These are phyloP conservation scores for Xenosphaeropsis pyriputrescens DNA, from an alignment of 2,329 filamentous ascomycete genomes.

Conservation along the genomic window DNA sequence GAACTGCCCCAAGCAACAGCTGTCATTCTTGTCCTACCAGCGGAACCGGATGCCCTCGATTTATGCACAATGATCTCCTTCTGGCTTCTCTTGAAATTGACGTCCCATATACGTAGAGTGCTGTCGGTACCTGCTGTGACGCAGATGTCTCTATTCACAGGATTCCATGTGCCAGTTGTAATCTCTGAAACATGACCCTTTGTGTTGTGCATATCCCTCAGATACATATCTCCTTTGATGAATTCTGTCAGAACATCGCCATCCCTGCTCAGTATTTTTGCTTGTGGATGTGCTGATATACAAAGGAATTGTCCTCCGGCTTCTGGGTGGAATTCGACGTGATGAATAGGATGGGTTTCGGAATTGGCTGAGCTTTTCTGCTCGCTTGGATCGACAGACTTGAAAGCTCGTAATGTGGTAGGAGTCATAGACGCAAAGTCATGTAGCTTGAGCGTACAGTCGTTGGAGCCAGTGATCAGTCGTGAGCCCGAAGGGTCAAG, in stretches of 20 bases:
- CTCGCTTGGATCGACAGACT: slow-evolving; percentile 74
- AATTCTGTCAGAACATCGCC: slow-evolving; percentile 79
- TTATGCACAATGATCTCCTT: slow-evolving; percentile 95
- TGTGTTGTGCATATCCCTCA: slow-evolving; percentile 93
- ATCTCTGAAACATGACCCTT: slow-evolving; percentile 93
- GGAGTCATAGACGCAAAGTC: slow-evolving; percentile 95
- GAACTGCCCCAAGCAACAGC: slow-evolving; percentile 75
- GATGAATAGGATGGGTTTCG: slow-evolving; percentile 80
- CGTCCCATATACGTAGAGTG: slow-evolving; percentile 91
- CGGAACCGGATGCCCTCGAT: slow-evolving; percentile 74
- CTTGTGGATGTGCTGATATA: slow-evolving; percentile 77
- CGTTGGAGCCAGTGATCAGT: slow-evolving; percentile 78
- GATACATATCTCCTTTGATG: slow-evolving; percentile 95
- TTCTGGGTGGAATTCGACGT: slow-evolving; percentile 72
- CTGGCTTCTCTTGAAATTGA: slow-evolving; percentile 79
- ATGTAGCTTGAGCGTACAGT: slow-evolving; percentile 84
- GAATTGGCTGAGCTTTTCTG: slow-evolving; percentile 55
- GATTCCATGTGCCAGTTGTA: slow-evolving; percentile 82
- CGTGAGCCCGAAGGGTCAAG: slow-evolving; percentile 76
- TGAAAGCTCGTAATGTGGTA: slow-evolving; percentile 86
- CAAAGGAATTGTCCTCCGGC: slow-evolving; percentile 73
- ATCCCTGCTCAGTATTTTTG: slow-evolving; percentile 78
- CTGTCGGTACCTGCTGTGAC: slow-evolving; percentile 91
- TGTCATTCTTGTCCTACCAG: slow-evolving; percentile 87
- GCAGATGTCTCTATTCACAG: slow-evolving; percentile 68